A percentile compares a stretch with the other conserved stretches of the same genome.
Conservation (phyloP, 305 asterid species). For the Galium porrigens region DNA sequence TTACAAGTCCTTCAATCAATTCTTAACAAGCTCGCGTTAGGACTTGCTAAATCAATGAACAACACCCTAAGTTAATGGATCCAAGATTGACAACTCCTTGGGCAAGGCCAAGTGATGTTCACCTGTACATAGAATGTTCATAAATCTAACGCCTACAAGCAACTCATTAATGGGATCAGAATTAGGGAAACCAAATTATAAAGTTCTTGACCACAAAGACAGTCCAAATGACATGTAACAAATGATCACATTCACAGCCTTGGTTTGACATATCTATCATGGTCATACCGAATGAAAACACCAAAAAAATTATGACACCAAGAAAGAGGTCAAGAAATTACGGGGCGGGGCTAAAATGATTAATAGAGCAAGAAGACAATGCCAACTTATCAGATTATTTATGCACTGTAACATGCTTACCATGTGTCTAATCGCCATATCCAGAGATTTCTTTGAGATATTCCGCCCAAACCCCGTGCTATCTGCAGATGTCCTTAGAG, state of each 20-base stretch:
- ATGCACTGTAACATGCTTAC: constrained; percentile 27
- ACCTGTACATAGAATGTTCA: background rate
- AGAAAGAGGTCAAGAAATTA: background rate
- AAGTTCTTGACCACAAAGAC: background rate
- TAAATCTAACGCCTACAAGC: background rate
- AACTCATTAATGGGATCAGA: constrained; percentile 3
- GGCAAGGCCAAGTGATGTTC: background rate
- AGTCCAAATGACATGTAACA: background rate
- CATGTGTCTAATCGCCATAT: constrained; percentile 86
- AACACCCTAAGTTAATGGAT: background rate
- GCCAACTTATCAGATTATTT: background rate
- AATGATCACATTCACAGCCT: background rate
- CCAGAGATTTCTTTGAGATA: constrained; percentile 81
- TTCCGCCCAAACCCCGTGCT: constrained; percentile 74
- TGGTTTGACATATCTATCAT: background rate
- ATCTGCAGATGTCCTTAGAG: constrained; percentile 60
- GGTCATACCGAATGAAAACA: background rate
- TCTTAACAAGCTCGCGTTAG: background rate
- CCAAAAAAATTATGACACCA: background rate
- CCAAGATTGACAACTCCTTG: background rate
- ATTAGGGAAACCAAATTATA: background rate
- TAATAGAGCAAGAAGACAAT: background rate
- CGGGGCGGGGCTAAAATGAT: background rate
- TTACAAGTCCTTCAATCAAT: background rate
- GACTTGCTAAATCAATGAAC: background rate